These are phyloP conservation scores for Coemansia linderi DNA, from an alignment of 371 early-diverging fungal species.

Conservation along the genomic window DNA sequence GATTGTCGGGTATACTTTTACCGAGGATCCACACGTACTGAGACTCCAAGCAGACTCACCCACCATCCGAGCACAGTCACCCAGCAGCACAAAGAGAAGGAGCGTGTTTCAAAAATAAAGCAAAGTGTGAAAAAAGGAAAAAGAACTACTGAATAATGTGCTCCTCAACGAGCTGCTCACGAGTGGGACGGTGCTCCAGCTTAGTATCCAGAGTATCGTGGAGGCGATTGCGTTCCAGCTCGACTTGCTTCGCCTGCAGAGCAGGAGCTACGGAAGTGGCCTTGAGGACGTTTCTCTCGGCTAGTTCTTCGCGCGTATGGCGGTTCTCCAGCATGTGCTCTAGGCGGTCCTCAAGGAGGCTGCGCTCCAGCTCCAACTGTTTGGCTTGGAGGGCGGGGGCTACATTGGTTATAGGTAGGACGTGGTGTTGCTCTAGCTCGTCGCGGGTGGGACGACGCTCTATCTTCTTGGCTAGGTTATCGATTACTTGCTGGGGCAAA, in stretches of 20 bases:
- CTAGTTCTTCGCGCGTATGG: slow-evolving; percentile 69
- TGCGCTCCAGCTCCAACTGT: slow-evolving; percentile 64
- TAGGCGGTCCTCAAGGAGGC: slow-evolving; percentile 68
- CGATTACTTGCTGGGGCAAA: slow-evolving; percentile 14
- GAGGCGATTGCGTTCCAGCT: slow-evolving; percentile 64
- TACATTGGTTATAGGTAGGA: slow-evolving; percentile 64
- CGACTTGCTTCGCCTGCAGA: slow-evolving; percentile 64
- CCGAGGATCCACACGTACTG: background rate
- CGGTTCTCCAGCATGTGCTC: slow-evolving; percentile 71
- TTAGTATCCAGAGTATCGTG: slow-evolving; percentile 71
- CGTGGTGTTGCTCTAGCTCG: slow-evolving; percentile 71
- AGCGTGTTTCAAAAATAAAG: background rate
- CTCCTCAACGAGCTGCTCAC: slow-evolving; percentile 67
- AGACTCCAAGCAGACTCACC: too few species aligned
- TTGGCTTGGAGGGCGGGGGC: slow-evolving; percentile 71
- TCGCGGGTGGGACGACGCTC: slow-evolving; percentile 47
- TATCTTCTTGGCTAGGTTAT: slow-evolving; percentile 21
- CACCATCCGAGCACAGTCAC: too few species aligned
- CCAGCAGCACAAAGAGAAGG: background rate
- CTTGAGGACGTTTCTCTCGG: slow-evolving; percentile 71
- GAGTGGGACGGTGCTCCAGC: slow-evolving; percentile 71
- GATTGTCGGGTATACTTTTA: background rate
- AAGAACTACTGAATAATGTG: slow-evolving; percentile 58
- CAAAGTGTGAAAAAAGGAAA: background rate
- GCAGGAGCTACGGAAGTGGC: slow-evolving; percentile 66